Evolutionary conservation across 257 asterid genomes (phyloP), one percentile per base, ranked within the genome.

Genomic region (Paulownia fortunei): DNA sequence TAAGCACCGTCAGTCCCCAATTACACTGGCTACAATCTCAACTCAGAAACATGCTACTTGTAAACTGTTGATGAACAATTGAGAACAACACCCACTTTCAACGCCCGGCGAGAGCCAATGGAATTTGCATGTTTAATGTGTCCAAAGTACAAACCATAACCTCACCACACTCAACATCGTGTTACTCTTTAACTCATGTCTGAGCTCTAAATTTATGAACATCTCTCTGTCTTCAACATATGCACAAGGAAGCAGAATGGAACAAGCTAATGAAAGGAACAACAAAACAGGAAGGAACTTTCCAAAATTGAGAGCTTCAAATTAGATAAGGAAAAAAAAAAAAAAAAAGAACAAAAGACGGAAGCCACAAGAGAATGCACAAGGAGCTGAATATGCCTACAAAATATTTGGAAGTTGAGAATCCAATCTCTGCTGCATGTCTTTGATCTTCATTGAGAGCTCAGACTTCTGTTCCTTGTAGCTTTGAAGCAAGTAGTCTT

Each of bases 401-500:
- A 95, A 86, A 73, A 92, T 91, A 82, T 84, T 90, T 47, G 94
- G 98, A 77, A 92, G 89, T 76, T 91, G 98, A 47, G 97, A 92
- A 77, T 91, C 97, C 89, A 95, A 76, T 84, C 92, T 89, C 77
- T 84, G 89, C 81, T 95, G 97, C 86, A 94, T 73, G 74, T 92
- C 97, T 81, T 86, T 89, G 67, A 95, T 79, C 91, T 91, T 93
- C 77, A 82, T 8, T 0, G 98, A 88, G 65, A 94, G 91, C 90
- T 94, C 98, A 3, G 82, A 69, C 73, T 88, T 95, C 74, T 95
- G 99, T 81, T 89, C 98, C 89, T 92, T 92, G 82, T 95, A 95
- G 84, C 84, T 95, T 76, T 82, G 92, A 82, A 95, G 82, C 84
- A 92, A 83, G 86, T 90, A 95, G 77, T 95, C 94, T 80, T 92